Evolutionary conservation across 2,329 filamentous ascomycete species (phyloP).

Genomic region (Monilinia fructigena): DNA sequence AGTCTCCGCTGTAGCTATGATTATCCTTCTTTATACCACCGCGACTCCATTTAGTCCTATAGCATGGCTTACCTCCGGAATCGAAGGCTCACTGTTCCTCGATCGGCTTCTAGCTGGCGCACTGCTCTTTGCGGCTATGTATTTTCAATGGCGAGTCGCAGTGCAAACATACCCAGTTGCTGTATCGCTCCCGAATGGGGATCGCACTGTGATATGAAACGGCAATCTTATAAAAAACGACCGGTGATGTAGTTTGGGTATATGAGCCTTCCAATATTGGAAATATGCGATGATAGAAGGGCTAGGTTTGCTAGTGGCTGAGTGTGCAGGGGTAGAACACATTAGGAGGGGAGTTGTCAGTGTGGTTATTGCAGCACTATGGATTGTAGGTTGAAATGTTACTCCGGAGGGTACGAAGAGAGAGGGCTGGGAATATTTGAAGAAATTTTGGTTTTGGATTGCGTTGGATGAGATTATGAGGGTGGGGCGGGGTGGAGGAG

Average conservation of each 20-base stretch:
- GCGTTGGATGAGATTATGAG: slow-evolving; percentile 29
- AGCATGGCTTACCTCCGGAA: slow-evolving; percentile 26
- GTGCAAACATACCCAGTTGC: slow-evolving; percentile 25
- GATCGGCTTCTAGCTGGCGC: slow-evolving; percentile 28
- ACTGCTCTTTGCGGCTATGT: slow-evolving; percentile 29
- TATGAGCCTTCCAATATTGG: slow-evolving; percentile 31
- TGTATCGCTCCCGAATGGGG: slow-evolving; percentile 8
- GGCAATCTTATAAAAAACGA: slow-evolving; percentile 7
- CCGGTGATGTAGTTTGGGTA: slow-evolving; percentile 23
- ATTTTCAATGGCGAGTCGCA: slow-evolving; percentile 32
- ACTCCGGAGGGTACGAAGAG: slow-evolving; percentile 26
- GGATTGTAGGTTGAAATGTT: slow-evolving; percentile 29
- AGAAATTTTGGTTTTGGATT: slow-evolving; percentile 33
- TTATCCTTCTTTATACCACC: slow-evolving; percentile 27
- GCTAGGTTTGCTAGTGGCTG: slow-evolving; percentile 21
- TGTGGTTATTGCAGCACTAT: slow-evolving; percentile 26
- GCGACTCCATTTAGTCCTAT: slow-evolving; percentile 31
- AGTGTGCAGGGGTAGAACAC: slow-evolving; percentile 26
- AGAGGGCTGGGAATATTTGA: slow-evolving; percentile 28
- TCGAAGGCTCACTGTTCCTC: slow-evolving; percentile 27
- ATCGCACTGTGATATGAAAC: slow-evolving; percentile 9
- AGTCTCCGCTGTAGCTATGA: slow-evolving; percentile 7
- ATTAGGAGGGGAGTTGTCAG: slow-evolving; percentile 23
- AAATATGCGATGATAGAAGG: slow-evolving; percentile 24
- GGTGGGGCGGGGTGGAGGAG: not conserved